Percentiles rank a stretch among this genome's conserved stretches.
Conservation (phyloP, 768 basidiomycete genomes). For the Trametes cubensis region DNA sequence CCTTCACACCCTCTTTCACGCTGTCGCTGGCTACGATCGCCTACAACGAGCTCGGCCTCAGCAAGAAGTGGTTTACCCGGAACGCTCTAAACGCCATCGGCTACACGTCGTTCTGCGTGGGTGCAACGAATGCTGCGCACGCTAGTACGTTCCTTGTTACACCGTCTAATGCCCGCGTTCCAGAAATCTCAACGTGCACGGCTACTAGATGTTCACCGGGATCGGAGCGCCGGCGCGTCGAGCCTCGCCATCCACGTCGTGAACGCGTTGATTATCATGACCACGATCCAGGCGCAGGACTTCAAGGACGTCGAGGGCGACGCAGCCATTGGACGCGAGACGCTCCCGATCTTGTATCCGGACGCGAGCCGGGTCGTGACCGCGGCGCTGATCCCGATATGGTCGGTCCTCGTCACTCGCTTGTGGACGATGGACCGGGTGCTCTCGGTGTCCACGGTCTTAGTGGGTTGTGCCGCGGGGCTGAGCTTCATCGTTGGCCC, state of each 20-base stretch:
- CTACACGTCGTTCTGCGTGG: constrained; percentile 25
- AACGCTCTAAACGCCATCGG: constrained; percentile 24
- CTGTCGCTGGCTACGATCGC: constrained; percentile 21
- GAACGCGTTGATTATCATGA: background rate
- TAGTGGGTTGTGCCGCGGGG: background rate
- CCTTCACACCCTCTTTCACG: constrained; percentile 8
- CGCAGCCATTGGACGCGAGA: background rate
- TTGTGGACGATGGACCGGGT: background rate
- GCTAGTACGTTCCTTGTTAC: background rate
- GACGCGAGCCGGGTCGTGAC: background rate
- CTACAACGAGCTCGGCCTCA: constrained; percentile 26
- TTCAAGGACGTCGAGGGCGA: constrained; percentile 17
- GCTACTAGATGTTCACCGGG: no score
- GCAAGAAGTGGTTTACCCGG: constrained; percentile 22
- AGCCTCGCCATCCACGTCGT: background rate
- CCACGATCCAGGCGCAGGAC: constrained; percentile 15
- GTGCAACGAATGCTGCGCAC: constrained; percentile 25
- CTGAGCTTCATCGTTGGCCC: background rate
- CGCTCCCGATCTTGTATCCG: constrained; percentile 11
- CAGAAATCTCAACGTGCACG: background rate
- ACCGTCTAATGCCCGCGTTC: no score
- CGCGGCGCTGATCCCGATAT: background rate
- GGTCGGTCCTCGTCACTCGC: constrained; percentile 3
- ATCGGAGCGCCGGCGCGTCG: background rate
- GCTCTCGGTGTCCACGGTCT: background rate